Base-by-base conservation (phyloP, 2,329 filamentous ascomycete genomes). In the Alternaria viburni region DNA sequence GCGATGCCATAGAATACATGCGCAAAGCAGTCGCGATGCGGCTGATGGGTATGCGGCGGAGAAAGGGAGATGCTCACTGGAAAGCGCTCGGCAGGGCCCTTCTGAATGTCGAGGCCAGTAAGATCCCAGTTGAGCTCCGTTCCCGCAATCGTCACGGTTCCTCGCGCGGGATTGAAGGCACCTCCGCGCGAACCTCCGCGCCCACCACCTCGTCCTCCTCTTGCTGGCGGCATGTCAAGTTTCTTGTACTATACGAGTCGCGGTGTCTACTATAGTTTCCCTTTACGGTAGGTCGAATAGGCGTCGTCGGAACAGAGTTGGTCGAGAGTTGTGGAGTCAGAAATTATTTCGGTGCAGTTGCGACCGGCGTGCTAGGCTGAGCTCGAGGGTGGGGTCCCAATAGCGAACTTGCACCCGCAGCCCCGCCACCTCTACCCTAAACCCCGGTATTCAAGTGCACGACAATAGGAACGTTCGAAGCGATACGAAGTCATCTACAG, bases 111-210 rank as follows among this genome's bases (percentile, higher is more conserved):
- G 45, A 81, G 74, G 61, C 81, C 79, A 59, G 71, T 72, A 57
- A 80, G 72, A 60, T 81, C 80, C 79, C 79, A 81, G 51, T 79
- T 75, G 59, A 83, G 66, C 61, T 82, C 81, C 8, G 80, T 79
- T 59, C 81, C 81, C 41, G 75, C 81, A 67, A 83, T 82, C 64
- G 77, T 79, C 58, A 81, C 74, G 36, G 70, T 77, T 7, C 76
- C 73, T 52, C 74, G 77, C 49, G 69, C 68, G n/a, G 68, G 65
- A 57, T 71, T 72, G 62, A 74, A 73, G 30, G 65, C 70, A 43
- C 77, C 76, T 44, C 77, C 71, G 7, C 75, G 72, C 44, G 70
- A 74, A 47, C 74, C 73, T 26, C 72, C 72, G 30, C 71, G 64
- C n/a, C 54, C 68, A 25, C 73, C 72, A 23, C 77, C 74, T 28